phyloP scores from a whole-genome alignment of 2,329 filamentous ascomycete species.

The Diaporthe longicolla region DNA sequence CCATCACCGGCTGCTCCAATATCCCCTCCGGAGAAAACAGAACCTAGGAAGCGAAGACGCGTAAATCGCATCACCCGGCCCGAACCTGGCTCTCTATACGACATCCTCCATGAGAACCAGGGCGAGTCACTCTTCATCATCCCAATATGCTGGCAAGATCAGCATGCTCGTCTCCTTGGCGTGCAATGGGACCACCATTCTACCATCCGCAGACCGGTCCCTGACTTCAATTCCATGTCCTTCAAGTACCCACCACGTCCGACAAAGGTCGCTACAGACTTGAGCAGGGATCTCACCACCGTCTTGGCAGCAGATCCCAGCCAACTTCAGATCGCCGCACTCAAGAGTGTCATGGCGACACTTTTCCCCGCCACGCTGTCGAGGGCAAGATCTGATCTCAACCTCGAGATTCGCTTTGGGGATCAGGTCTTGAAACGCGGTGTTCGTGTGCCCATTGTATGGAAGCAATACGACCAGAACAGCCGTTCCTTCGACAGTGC shows the following conservation, averaged over 20 bases:
- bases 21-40: constrained; percentile 26
- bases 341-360: constrained; percentile 60
- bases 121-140: constrained; percentile 64
- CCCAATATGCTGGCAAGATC: constrained; percentile 70
- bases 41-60: constrained; percentile 45
- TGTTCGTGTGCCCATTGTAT: constrained; percentile 65
- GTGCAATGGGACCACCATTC: constrained; percentile 61
- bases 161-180: constrained; percentile 63
- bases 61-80: constrained; percentile 56
- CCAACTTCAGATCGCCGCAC: constrained; percentile 55
- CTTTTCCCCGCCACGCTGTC: constrained; percentile 57
- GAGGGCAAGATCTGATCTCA: constrained; percentile 52
- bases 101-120: constrained; percentile 64
- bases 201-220: constrained; percentile 58
- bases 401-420: constrained; percentile 67
- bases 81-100: constrained; percentile 65
- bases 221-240: constrained; percentile 45
- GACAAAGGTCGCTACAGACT: constrained; percentile 57
- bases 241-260: constrained; percentile 47
- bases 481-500: constrained; percentile 53
- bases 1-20: constrained; percentile 11
- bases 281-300: constrained; percentile 61
- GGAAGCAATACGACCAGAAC: constrained; percentile 57
- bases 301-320: constrained; percentile 55
- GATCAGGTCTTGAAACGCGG: constrained; percentile 59